phyloP scores from a whole-genome alignment of 176 grass and related monocot genomes.

The Cenchrus purpureus region DNA sequence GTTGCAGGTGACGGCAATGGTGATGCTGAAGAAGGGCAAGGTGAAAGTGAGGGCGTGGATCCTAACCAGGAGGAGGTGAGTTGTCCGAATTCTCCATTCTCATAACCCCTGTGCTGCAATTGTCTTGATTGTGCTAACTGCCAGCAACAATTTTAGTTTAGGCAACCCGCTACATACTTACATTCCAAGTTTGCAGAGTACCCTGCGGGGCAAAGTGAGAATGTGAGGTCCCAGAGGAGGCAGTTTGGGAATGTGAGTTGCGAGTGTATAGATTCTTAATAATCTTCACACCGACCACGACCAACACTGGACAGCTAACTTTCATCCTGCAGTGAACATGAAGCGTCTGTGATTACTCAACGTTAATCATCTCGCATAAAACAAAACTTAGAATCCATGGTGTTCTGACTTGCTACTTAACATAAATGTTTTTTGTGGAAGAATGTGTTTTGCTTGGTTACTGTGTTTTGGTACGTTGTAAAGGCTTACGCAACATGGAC shows the following conservation, averaged over 20 bases:
- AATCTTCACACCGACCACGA: not conserved
- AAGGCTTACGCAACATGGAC: not conserved
- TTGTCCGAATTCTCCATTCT: not conserved
- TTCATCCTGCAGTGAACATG: not conserved
- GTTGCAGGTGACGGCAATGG: conserved; percentile 31
- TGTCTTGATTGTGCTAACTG: conserved; percentile 13
- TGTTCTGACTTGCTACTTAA: conserved; percentile 6
- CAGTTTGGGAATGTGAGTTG: not conserved
- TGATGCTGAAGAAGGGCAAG: conserved; percentile 54
- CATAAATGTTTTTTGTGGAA: not conserved
- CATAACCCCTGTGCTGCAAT: not conserved
- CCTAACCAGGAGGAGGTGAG: conserved; percentile 58
- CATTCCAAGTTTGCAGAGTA: not conserved
- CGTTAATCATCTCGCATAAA: conserved; percentile 7
- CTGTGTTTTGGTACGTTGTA: not conserved
- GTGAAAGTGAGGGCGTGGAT: conserved; percentile 53
- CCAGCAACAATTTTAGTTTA: not conserved
- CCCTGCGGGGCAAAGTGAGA: not conserved
- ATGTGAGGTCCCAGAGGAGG: not conserved
- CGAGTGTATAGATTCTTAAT: not conserved
- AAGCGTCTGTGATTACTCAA: conserved; percentile 4
- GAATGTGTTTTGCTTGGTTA: not conserved
- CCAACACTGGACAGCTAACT: not conserved
- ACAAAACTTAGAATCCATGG: not conserved
- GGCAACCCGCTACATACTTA: not conserved